These are phyloP conservation scores for Starmerella scarabaei DNA, from an alignment of 805 yeast genomes.

Conservation along the genomic window DNA sequence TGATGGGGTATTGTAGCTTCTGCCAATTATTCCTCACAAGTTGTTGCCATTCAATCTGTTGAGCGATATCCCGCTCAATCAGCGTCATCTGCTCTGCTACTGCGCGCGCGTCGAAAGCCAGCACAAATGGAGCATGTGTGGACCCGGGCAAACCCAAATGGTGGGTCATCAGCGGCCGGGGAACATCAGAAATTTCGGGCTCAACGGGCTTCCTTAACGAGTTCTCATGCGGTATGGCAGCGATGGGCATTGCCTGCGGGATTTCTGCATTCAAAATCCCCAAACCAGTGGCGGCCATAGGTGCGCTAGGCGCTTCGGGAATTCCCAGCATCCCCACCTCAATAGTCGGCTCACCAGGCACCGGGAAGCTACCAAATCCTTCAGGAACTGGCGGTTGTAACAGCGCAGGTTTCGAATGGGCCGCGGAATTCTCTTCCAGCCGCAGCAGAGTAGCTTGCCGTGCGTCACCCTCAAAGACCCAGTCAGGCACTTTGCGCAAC, in stretches of 20 bases:
- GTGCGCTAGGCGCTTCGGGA: neutral
- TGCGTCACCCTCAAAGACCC: conserved; percentile 54
- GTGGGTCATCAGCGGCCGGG: conserved; percentile 17
- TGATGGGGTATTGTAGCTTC: conserved; percentile 34
- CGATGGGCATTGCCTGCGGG: neutral
- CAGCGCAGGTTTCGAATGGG: neutral
- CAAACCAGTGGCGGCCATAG: neutral
- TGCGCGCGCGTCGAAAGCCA: conserved; percentile 52
- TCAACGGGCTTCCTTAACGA: neutral
- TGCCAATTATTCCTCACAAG: conserved; percentile 66
- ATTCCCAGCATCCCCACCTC: conserved; percentile 2
- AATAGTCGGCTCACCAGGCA: too few species aligned
- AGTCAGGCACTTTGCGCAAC: conserved; percentile 77
- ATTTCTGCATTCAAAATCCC: neutral
- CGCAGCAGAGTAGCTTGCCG: conserved; percentile 59
- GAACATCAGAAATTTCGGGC: conserved; percentile 7
- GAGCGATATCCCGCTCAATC: conserved; percentile 70
- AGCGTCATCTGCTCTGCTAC: conserved; percentile 74
- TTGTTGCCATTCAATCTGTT: conserved; percentile 87
- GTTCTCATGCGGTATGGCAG: neutral
- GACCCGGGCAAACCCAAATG: conserved; percentile 15
- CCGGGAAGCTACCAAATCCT: too few species aligned
- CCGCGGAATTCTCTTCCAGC: conserved; percentile 53
- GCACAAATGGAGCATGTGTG: conserved; percentile 65
- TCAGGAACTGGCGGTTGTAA: too few species aligned